Conservation (phyloP, 73 alveolate species). For the Blepharisma stoltei region DNA sequence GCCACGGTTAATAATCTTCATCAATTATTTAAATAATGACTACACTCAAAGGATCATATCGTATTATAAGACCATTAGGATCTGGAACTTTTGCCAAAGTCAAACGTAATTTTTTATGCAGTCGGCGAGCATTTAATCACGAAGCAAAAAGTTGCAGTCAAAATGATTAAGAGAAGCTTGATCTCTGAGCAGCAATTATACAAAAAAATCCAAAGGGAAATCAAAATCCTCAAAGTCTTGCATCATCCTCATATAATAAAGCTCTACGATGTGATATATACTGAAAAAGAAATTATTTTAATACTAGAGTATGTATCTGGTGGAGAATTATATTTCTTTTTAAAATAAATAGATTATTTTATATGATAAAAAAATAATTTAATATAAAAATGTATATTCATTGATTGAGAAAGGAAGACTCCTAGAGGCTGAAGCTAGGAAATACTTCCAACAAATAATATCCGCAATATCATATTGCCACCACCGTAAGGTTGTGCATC, state of each 20-base stretch:
- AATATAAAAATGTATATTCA: no score
- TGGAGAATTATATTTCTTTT: conserved; percentile 92
- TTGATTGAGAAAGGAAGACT: conserved; percentile 79
- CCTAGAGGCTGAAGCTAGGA: conserved; percentile 68
- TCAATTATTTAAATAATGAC: neutral
- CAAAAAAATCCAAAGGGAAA: conserved; percentile 77
- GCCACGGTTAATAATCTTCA: no score
- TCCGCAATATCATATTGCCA: conserved; percentile 74
- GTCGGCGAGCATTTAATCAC: conserved; percentile 66
- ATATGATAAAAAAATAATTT: no score
- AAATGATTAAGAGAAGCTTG: conserved; percentile 62
- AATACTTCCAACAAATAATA: conserved; percentile 66
- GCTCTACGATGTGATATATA: conserved; percentile 76
- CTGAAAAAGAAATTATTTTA: conserved; percentile 52
- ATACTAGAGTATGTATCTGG: conserved; percentile 84
- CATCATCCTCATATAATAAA: conserved; percentile 86
- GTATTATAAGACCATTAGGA: conserved; percentile 72
- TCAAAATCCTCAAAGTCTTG: conserved; percentile 64
- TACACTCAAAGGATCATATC: conserved; percentile 27
- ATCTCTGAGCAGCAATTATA: conserved; percentile 55
- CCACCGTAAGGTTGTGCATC: conserved; percentile 60
- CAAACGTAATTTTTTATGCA: conserved; percentile 46
- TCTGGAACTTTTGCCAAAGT: conserved; percentile 95
- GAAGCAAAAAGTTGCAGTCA: conserved; percentile 70
- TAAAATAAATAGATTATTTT: no score